phyloP scores from a whole-genome alignment of 2,329 filamentous ascomycete genomes.

The Hypoxylon sp. region DNA sequence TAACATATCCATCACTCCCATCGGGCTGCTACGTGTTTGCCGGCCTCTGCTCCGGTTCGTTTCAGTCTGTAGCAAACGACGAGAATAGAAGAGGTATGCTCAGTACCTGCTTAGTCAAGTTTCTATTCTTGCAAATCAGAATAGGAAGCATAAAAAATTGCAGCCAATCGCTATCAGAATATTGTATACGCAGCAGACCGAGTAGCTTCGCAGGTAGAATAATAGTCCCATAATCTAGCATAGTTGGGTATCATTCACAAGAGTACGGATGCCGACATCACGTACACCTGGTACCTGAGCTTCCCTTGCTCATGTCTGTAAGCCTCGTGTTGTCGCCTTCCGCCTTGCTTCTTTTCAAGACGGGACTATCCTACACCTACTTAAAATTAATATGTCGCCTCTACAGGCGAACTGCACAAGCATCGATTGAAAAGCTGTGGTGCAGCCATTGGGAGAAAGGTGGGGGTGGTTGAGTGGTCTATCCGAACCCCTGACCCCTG shows the following conservation, averaged over 20 bases:
- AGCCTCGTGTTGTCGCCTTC: background rate
- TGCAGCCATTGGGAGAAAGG: slow-evolving; percentile 19
- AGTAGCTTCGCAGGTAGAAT: background rate
- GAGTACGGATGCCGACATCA: background rate
- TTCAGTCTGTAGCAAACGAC: slow-evolving; percentile 36
- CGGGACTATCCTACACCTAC: slow-evolving; percentile 8
- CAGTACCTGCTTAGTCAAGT: background rate
- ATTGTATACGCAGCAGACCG: background rate
- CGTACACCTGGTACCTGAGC: background rate
- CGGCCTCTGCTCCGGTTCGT: slow-evolving; percentile 20
- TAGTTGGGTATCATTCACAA: background rate
- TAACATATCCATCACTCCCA: slow-evolving; percentile 18
- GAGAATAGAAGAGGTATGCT: slow-evolving; percentile 1
- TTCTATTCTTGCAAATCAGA: background rate
- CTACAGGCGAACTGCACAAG: slow-evolving; percentile 28
- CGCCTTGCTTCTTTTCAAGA: background rate
- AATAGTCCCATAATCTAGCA: background rate
- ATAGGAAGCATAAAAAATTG: background rate
- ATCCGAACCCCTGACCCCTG: slow-evolving; percentile 41
- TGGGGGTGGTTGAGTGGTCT: slow-evolving; percentile 28
- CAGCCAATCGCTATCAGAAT: slow-evolving; percentile 1
- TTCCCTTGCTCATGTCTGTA: slow-evolving; percentile 1
- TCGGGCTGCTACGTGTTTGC: slow-evolving; percentile 37
- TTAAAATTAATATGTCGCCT: slow-evolving; percentile 21
- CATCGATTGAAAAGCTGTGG: slow-evolving; percentile 29